Percentiles rank a stretch among this genome's conserved stretches.
Conservation (phyloP, 192 early-diverging fungal species). For the Rhizophlyctis rosea region DNA sequence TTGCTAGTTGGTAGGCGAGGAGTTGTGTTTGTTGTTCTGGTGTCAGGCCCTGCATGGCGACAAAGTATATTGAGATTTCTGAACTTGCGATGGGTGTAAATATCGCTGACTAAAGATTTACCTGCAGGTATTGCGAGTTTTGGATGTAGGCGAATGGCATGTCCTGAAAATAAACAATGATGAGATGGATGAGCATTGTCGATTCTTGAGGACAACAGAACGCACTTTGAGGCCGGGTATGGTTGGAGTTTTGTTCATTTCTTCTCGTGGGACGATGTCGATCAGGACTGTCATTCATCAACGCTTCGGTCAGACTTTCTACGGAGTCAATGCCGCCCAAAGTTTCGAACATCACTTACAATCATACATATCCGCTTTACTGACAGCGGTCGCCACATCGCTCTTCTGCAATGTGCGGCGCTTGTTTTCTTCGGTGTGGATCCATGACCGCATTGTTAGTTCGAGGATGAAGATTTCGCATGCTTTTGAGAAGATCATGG, state of each 20-base stretch:
- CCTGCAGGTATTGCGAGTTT: conserved; percentile 20
- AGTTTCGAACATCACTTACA: conserved; percentile 36
- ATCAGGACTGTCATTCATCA: conserved; percentile 72
- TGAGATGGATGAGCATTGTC: neutral
- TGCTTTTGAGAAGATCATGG: conserved; percentile 91
- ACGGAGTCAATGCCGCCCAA: neutral
- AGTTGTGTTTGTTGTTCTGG: conserved; percentile 20
- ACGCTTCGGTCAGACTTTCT: neutral
- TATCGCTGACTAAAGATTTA: neutral
- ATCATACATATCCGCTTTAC: conserved; percentile 92
- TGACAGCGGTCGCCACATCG: conserved; percentile 85
- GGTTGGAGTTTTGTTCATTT: conserved; percentile 32
- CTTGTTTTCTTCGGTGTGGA: conserved; percentile 95
- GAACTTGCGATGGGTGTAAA: neutral
- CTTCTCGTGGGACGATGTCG: conserved; percentile 93
- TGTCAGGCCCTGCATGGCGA: neutral
- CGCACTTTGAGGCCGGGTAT: conserved; percentile 3
- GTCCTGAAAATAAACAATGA: neutral
- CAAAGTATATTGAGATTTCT: neutral
- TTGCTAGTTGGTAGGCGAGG: conserved; percentile 6
- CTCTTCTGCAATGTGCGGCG: conserved; percentile 89
- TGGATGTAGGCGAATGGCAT: conserved; percentile 20
- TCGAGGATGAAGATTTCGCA: conserved; percentile 98
- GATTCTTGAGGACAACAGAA: neutral
- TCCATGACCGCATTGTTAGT: conserved; percentile 70